These are phyloP conservation scores for Diaporthe eres DNA, from an alignment of 2,329 filamentous ascomycete genomes.

Conservation along the genomic window DNA sequence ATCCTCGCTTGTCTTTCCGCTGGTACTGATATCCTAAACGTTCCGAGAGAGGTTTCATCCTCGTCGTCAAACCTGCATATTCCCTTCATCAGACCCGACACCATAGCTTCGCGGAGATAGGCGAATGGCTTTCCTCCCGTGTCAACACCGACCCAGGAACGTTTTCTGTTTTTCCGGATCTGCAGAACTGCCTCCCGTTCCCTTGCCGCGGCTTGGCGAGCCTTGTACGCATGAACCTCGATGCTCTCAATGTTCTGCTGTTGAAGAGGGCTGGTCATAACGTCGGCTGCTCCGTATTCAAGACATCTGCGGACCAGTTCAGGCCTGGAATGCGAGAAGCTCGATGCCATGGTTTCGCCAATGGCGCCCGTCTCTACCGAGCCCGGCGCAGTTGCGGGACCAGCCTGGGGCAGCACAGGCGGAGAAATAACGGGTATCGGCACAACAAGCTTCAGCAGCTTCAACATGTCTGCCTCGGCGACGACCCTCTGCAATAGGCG, in stretches of 20 bases:
- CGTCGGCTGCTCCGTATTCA: constrained; percentile 88
- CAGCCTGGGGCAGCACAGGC: constrained; percentile 29
- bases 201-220: constrained; percentile 80
- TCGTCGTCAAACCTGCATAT: constrained; percentile 82
- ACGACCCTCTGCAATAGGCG: constrained; percentile 69
- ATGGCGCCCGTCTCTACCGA: constrained; percentile 18
- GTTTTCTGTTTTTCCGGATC: constrained; percentile 81
- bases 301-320: constrained; percentile 72
- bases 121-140: constrained; percentile 85
- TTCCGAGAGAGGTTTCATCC: constrained; percentile 57
- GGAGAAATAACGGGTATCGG: constrained; percentile 65
- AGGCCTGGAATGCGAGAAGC: constrained; percentile 26
- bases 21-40: constrained; percentile 71
- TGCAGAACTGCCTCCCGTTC: constrained; percentile 81
- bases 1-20: constrained; percentile 76
- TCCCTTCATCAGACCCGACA: constrained; percentile 88
- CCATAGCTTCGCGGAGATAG: constrained; percentile 93
- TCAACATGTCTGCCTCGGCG: constrained; percentile 70
- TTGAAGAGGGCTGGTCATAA: constrained; percentile 84
- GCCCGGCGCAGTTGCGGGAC: constrained; percentile 15
- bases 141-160: constrained; percentile 91
- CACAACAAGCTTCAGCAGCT: constrained; percentile 69
- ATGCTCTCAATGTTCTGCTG: constrained; percentile 81
- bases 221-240: constrained; percentile 86
- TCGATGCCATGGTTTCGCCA: constrained; percentile 26